Evolutionary conservation across 2,329 filamentous ascomycete genomes (phyloP).

Genomic region (Chrysoporthe puriensis): DNA sequence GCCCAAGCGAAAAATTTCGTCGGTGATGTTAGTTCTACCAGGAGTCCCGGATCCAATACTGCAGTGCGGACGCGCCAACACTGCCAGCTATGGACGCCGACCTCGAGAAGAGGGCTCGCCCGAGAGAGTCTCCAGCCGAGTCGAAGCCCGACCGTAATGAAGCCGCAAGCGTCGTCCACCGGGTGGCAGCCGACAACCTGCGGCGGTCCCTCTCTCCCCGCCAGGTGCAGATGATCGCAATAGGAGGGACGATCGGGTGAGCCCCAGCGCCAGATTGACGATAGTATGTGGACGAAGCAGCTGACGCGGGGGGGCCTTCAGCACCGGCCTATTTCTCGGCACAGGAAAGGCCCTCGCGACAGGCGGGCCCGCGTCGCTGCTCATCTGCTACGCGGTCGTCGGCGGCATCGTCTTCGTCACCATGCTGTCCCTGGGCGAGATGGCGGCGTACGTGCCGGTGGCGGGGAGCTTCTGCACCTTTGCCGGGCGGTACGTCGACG

Average conservation of each 20-base stretch:
- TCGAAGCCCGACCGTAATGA: not conserved
- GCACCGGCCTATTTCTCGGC: constrained; percentile 65
- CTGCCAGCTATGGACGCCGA: not conserved
- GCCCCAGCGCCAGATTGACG: constrained; percentile 45
- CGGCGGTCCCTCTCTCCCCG: constrained; percentile 60
- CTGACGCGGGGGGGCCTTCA: constrained; percentile 31
- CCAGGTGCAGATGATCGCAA: constrained; percentile 72
- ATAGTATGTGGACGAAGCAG: constrained; percentile 32
- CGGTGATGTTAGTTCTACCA: not conserved
- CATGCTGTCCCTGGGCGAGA: constrained; percentile 63
- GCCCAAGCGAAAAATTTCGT: not conserved
- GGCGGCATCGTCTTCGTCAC: constrained; percentile 62
- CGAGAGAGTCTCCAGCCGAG: not conserved
- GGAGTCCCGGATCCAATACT: no score
- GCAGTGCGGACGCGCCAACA: not conserved
- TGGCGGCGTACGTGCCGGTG: constrained; percentile 61
- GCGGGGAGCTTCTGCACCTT: constrained; percentile 60
- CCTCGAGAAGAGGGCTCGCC: not conserved
- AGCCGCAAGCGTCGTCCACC: not conserved
- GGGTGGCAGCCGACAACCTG: constrained; percentile 45
- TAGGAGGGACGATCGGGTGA: constrained; percentile 57
- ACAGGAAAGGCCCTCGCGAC: constrained; percentile 63
- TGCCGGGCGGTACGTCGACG: constrained; percentile 57
- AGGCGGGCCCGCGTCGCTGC: constrained; percentile 61
- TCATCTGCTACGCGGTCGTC: constrained; percentile 61